A percentile compares a stretch with the other conserved stretches of the same genome.
Evolutionary conservation across 192 early-diverging fungal species (phyloP).

Genomic region (Helicostylum pulchrum): DNA sequence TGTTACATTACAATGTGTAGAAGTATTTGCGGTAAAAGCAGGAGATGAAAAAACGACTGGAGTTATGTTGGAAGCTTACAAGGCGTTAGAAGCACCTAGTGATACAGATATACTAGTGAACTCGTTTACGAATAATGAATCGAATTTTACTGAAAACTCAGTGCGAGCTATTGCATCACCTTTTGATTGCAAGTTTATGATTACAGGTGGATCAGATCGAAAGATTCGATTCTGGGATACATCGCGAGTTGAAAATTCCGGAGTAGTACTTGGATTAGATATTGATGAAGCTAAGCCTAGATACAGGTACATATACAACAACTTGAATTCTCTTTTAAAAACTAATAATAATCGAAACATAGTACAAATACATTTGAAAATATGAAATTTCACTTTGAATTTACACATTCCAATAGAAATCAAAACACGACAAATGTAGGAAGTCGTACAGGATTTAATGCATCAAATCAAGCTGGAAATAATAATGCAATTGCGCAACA

Average conservation of each 20-base stretch:
- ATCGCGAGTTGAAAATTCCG: conserved; percentile 64
- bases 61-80: conserved; percentile 44
- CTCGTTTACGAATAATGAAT: conserved; percentile 54
- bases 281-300: conserved; percentile 51
- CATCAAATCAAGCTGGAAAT: neutral
- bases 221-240: conserved; percentile 87
- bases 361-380: conserved; percentile 58
- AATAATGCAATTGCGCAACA: conserved; percentile 39
- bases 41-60: conserved; percentile 47
- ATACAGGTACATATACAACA: conserved; percentile 50
- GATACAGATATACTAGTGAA: conserved; percentile 48
- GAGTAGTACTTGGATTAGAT: conserved; percentile 66
- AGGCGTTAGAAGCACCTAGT: conserved; percentile 42
- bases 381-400: conserved; percentile 38
- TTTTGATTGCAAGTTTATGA: conserved; percentile 56
- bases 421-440: neutral
- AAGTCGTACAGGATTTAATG: conserved; percentile 15
- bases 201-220: conserved; percentile 79
- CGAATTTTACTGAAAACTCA: conserved; percentile 53
- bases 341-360: neutral
- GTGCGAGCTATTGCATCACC: conserved; percentile 61
- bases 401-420: conserved; percentile 3
- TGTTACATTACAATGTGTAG: conserved; percentile 60
- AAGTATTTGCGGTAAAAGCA: conserved; percentile 65
- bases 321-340: neutral